phyloP scores from a whole-genome alignment of 1,139 yeast genomes.

The Zygosaccharomyces pseudobailii region DNA sequence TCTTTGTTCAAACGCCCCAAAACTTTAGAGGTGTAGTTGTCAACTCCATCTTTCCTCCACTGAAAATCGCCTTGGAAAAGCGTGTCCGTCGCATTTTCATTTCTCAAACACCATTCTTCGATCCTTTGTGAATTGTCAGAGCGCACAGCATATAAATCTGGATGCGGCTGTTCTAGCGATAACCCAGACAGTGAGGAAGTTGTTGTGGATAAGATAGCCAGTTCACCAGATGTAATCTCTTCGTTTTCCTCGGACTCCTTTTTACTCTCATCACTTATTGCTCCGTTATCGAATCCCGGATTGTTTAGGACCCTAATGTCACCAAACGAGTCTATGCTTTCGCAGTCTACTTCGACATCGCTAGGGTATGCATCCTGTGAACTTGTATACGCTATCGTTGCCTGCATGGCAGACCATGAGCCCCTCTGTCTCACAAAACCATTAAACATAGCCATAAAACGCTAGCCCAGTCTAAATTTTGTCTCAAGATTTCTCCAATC shows the following conservation, averaged over 20 bases:
- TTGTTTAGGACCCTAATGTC: slow-evolving; percentile 16
- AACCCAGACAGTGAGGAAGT: slow-evolving; percentile 14
- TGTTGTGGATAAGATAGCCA: slow-evolving; percentile 19
- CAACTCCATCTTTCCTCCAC: slow-evolving; percentile 2
- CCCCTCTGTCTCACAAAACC: slow-evolving; percentile 13
- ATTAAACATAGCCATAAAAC: slow-evolving; percentile 14
- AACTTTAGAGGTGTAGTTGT: slow-evolving; percentile 12
- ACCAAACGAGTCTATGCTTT: slow-evolving; percentile 8
- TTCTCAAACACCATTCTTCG: slow-evolving; percentile 21
- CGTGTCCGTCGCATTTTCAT: slow-evolving; percentile 9
- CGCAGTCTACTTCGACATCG: slow-evolving; percentile 8
- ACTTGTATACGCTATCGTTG: slow-evolving; percentile 13
- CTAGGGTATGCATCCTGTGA: slow-evolving; percentile 5
- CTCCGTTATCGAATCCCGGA: slow-evolving; percentile 8
- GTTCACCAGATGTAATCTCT: slow-evolving; percentile 15
- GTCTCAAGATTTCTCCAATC: too few species aligned
- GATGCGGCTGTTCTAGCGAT: neutral
- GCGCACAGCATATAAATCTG: slow-evolving; percentile 2
- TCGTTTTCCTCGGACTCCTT: slow-evolving; percentile 7
- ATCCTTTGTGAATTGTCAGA: slow-evolving; percentile 15
- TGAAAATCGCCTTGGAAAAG: slow-evolving; percentile 12
- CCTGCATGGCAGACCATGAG: slow-evolving; percentile 20
- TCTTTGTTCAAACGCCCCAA: slow-evolving; percentile 10
- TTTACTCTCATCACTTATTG: slow-evolving; percentile 13
- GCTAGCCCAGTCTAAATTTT: neutral